Evolutionary conservation across 768 basidiomycete genomes (phyloP), one percentile per base, ranked within the genome.

Genomic region (Royoungia palumana): DNA sequence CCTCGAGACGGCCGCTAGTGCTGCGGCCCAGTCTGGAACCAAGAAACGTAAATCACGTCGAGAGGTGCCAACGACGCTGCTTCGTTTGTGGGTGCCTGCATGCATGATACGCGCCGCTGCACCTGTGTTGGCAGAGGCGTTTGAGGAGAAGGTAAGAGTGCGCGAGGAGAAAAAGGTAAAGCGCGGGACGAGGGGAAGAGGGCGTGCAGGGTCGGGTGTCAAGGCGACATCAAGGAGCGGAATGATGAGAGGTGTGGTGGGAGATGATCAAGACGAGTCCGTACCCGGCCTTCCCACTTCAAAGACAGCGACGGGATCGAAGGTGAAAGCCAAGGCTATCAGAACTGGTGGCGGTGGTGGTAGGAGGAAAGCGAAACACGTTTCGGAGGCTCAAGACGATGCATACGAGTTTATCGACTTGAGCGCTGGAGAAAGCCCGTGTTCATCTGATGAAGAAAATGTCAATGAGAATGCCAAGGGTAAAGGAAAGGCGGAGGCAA

Each of bases 51-150:
- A 57, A 51, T 53, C 55, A 6, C 61, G 53, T 48, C 66, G 61
- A 17, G 65, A 64, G 54, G 34, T 54, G 5, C 83, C 84, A 0
- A 67, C 72, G n/a, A 75, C 71, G 41, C 77, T 78, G 46, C 63
- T 84, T 41, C 75, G 85, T 13, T 63, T 92, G 11, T 95, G 92
- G 92, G 77, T 93, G 67, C 88, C 92, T 0, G 89, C 87, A 20
- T 83, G 77, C 45, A 85, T 95, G 75, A 78, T 94, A 11, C 67
- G 72, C 12, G 65, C 81, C 27, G 89, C 79, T 2, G 85, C 82
- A 50, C 87, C 89, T 9, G 67, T 69, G 4, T 61, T 94, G 20
- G 84, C 85, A 5, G 67, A 77, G 36, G 75, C 75, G 16, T 93
- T 76, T 54, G 81, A 89, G 49, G 75, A 72, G 11, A 88, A 82